Evolutionary conservation across 2,329 filamentous ascomycete species (phyloP).

Genomic region (Saccharata proteae): DNA sequence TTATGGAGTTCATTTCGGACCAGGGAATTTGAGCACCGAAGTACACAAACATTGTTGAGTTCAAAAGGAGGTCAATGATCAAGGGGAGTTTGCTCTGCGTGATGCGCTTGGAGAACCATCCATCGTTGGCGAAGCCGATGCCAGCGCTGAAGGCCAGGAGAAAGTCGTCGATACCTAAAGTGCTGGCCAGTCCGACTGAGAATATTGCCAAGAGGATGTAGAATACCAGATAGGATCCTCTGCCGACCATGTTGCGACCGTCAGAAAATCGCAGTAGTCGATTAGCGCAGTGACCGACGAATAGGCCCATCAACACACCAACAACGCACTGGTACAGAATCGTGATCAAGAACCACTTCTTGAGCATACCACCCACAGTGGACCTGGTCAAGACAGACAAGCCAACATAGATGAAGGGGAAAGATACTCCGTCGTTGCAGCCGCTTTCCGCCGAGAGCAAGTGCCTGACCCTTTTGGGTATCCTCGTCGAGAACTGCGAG

Average conservation of each 20-base stretch:
- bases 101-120: slow-evolving; percentile 34
- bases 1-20: slow-evolving; percentile 26
- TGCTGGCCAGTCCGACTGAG: slow-evolving; percentile 38
- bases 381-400: slow-evolving; percentile 32
- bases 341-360: slow-evolving; percentile 42
- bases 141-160: slow-evolving; percentile 45
- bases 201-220: slow-evolving; percentile 44
- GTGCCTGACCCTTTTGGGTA: slow-evolving; percentile 40
- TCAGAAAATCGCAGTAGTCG: slow-evolving; percentile 36
- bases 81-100: slow-evolving; percentile 34
- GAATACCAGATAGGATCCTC: slow-evolving; percentile 41
- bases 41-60: slow-evolving; percentile 44
- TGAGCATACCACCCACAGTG: slow-evolving; percentile 28
- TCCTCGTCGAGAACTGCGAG: slow-evolving; percentile 39
- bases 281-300: slow-evolving; percentile 38
- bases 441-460: slow-evolving; percentile 43
- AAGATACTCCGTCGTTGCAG: slow-evolving; percentile 44
- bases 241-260: slow-evolving; percentile 32
- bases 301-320: slow-evolving; percentile 35
- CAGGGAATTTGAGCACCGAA: slow-evolving; percentile 45
- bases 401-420: slow-evolving; percentile 45
- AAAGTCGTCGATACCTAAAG: slow-evolving; percentile 43
- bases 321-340: slow-evolving; percentile 43
- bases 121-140: slow-evolving; percentile 41
- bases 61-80: slow-evolving; percentile 44